Percentiles rank a stretch among this genome's conserved stretches.
These are phyloP conservation scores for Aureobasidium lini DNA, from an alignment of 2,329 filamentous ascomycete genomes.

Conservation along the genomic window DNA sequence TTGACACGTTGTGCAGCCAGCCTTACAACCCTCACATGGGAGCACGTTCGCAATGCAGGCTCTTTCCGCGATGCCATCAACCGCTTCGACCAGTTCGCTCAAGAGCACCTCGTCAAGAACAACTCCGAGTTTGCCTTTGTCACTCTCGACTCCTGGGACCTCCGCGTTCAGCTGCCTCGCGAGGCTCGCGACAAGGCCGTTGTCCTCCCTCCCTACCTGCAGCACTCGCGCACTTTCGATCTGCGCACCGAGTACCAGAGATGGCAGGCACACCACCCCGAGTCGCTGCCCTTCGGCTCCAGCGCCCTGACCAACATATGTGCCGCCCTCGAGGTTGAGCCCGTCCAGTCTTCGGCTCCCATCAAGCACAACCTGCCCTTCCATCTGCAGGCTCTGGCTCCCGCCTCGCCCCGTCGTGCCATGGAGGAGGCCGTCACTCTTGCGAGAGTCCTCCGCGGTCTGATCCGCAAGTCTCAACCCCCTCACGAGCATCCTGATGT, in stretches of 20 bases:
- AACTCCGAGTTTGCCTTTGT: slow-evolving; percentile 98
- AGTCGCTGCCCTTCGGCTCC: slow-evolving; percentile 92
- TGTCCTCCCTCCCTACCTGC: slow-evolving; percentile 89
- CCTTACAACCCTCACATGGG: slow-evolving; percentile 96
- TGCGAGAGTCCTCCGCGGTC: slow-evolving; percentile 79
- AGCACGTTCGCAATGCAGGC: slow-evolving; percentile 94
- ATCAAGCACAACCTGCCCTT: slow-evolving; percentile 99
- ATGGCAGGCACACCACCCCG: slow-evolving; percentile 97
- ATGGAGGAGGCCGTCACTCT: slow-evolving; percentile 97
- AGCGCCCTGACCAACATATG: slow-evolving; percentile 96
- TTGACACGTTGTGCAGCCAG: slow-evolving; percentile 58
- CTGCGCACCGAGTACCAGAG: slow-evolving; percentile 95
- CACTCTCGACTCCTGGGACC: slow-evolving; percentile 95
- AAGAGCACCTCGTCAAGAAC: slow-evolving; percentile 81
- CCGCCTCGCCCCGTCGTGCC: slow-evolving; percentile 87
- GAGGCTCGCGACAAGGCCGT: slow-evolving; percentile 98
- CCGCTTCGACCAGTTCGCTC: slow-evolving; percentile 88
- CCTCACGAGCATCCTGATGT: slow-evolving; percentile 90
- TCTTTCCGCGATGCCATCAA: slow-evolving; percentile 95
- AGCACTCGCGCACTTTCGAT: slow-evolving; percentile 96
- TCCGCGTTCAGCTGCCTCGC: slow-evolving; percentile 92
- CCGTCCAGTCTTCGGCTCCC: slow-evolving; percentile 91
- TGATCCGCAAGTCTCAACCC: slow-evolving; percentile 95
- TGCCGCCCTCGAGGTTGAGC: slow-evolving; percentile 94
- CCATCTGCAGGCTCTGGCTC: slow-evolving; percentile 90